phyloP scores from a whole-genome alignment of 768 basidiomycete species.

The Calocera cornea region DNA sequence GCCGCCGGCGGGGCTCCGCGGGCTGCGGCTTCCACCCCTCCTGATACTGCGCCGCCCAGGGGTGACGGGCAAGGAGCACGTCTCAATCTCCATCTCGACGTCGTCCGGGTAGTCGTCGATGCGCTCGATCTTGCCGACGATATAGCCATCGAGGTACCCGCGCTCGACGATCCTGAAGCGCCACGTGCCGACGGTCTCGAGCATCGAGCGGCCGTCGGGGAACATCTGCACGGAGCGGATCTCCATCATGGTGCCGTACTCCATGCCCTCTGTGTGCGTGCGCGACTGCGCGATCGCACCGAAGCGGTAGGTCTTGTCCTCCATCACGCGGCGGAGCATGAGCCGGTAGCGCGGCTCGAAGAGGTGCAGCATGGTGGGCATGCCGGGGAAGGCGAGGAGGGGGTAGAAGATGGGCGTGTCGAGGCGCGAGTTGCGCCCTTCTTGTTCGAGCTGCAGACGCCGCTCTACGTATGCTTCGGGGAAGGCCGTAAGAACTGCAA shows the following conservation, averaged over 20 bases:
- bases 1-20: not conserved
- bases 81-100: constrained; percentile 28
- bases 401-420: constrained; percentile 87
- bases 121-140: constrained; percentile 67
- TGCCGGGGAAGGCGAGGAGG: constrained; percentile 78
- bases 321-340: constrained; percentile 92
- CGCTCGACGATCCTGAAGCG: constrained; percentile 81
- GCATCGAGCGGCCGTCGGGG: constrained; percentile 78
- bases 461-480: constrained; percentile 53
- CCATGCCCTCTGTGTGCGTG: constrained; percentile 34
- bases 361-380: constrained; percentile 81
- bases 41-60: not conserved
- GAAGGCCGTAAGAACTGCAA: constrained; percentile 53
- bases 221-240: constrained; percentile 78
- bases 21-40: too few relatives aligned
- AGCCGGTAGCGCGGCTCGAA: constrained; percentile 92
- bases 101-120: constrained; percentile 32
- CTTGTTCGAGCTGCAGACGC: constrained; percentile 47
- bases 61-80: constrained; percentile 16
- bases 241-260: constrained; percentile 90
- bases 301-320: constrained; percentile 60
- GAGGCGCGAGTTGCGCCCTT: constrained; percentile 63
- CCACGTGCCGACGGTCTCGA: constrained; percentile 54
- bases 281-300: constrained; percentile 80
- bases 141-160: constrained; percentile 78